Conservation (phyloP, 371 early-diverging fungal species). For the Sporodiniella umbellata region DNA sequence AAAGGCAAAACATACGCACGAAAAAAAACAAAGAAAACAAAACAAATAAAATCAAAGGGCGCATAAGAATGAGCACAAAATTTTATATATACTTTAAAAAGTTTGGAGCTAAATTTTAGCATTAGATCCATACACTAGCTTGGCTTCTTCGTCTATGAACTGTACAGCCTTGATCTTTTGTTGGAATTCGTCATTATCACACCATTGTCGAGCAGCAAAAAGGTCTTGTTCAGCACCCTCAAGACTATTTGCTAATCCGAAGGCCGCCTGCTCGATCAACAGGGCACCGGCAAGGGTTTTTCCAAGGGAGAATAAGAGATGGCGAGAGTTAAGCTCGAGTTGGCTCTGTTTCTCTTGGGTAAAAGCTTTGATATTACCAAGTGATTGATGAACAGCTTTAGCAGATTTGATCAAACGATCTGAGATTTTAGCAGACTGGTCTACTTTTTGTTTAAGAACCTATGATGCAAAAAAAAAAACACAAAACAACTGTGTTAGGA, state of each 20-base stretch:
- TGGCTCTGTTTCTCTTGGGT: slow-evolving; percentile 10
- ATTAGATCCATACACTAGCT: slow-evolving; percentile 29
- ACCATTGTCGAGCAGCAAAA: slow-evolving; percentile 26
- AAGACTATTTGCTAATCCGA: slow-evolving; percentile 28
- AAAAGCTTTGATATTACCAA: slow-evolving; percentile 18
- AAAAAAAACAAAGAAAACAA: no score
- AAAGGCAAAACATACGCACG: no score
- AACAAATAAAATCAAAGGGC: no score
- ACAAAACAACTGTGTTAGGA: not conserved
- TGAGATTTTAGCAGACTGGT: slow-evolving; percentile 1
- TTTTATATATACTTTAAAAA: no score
- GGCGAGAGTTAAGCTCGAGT: slow-evolving; percentile 47
- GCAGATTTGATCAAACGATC: slow-evolving; percentile 16
- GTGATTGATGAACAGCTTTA: slow-evolving; percentile 21
- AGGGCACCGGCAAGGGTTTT: slow-evolving; percentile 45
- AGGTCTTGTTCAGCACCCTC: slow-evolving; percentile 25
- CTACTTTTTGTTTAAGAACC: slow-evolving; percentile 10
- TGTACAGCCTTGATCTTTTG: slow-evolving; percentile 8
- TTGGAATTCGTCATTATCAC: slow-evolving; percentile 15
- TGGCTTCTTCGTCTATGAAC: slow-evolving; percentile 21
- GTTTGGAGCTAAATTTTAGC: no score
- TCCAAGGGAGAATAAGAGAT: slow-evolving; percentile 53
- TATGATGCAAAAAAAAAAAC: not conserved
- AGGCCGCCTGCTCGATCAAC: slow-evolving; percentile 49
- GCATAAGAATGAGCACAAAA: no score